Conservation (phyloP, 2,329 filamentous ascomycete species). For the Sporothrix schenckii region DNA sequence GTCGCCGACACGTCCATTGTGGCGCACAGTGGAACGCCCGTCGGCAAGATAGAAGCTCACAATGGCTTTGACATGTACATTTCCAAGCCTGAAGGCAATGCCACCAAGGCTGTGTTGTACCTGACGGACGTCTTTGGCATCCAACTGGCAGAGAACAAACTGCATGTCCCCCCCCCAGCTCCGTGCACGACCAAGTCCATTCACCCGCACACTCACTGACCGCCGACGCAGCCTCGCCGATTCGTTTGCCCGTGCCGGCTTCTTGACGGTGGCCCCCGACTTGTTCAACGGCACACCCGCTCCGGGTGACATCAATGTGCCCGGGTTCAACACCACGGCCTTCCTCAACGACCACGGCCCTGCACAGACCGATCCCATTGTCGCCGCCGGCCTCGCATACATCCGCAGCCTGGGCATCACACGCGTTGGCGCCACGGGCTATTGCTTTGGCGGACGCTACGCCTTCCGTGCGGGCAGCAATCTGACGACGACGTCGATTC, state of each 20-base stretch:
- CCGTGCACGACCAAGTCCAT: too few species aligned
- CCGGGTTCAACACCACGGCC: slow-evolving; percentile 48
- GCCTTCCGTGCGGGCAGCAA: slow-evolving; percentile 46
- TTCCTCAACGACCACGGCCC: slow-evolving; percentile 48
- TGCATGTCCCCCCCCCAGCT: slow-evolving; percentile 31
- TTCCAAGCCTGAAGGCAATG: slow-evolving; percentile 34
- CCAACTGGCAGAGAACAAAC: slow-evolving; percentile 39
- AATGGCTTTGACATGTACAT: slow-evolving; percentile 39
- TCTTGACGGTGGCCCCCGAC: slow-evolving; percentile 67
- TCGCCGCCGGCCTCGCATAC: slow-evolving; percentile 52
- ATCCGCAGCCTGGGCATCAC: slow-evolving; percentile 55
- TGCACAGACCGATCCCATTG: slow-evolving; percentile 49
- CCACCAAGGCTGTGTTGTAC: slow-evolving; percentile 37
- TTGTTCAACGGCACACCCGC: slow-evolving; percentile 64
- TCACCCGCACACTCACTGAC: neutral
- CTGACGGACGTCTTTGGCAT: slow-evolving; percentile 42
- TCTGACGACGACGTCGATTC: neutral
- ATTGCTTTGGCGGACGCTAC: slow-evolving; percentile 67
- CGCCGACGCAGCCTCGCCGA: slow-evolving; percentile 55
- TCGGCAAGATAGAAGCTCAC: slow-evolving; percentile 35
- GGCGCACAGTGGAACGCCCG: slow-evolving; percentile 35
- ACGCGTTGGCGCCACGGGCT: slow-evolving; percentile 61
- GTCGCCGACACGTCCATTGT: slow-evolving; percentile 35
- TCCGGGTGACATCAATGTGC: slow-evolving; percentile 43
- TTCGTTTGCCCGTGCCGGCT: slow-evolving; percentile 67